Conservation (phyloP, 768 basidiomycete species). For the Psilocybe cyanescens region DNA sequence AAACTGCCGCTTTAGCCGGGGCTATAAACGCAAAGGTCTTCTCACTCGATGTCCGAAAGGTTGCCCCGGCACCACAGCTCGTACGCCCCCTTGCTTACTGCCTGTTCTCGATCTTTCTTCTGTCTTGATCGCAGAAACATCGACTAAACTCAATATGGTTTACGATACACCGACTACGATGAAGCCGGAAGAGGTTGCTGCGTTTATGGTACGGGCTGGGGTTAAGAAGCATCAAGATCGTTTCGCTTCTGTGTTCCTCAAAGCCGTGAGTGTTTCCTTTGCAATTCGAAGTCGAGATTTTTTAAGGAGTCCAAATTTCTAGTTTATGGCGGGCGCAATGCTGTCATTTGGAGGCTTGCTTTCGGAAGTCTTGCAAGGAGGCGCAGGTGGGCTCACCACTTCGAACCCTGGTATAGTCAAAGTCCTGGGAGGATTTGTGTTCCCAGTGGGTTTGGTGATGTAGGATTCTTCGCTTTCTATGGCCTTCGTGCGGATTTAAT, state of each 20-base stretch:
- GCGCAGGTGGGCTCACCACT: conserved; percentile 50
- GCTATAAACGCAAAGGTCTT: conserved; percentile 13
- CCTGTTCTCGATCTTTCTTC: conserved; percentile 6
- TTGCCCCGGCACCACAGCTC: conserved; percentile 5
- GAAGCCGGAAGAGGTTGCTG: conserved; percentile 62
- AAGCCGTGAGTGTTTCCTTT: conserved; percentile 55
- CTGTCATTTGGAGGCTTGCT: conserved; percentile 76
- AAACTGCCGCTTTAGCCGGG: conserved; percentile 1
- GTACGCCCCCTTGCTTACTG: conserved; percentile 7
- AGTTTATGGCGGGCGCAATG: conserved; percentile 75
- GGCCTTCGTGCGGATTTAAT: not conserved
- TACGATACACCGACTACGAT: conserved; percentile 44
- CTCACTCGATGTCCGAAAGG: conserved; percentile 8
- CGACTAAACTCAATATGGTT: conserved; percentile 12
- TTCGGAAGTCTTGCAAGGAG: conserved; percentile 62
- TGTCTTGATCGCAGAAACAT: not conserved
- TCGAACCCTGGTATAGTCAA: conserved; percentile 72
- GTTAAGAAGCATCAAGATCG: conserved; percentile 68
- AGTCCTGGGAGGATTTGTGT: conserved; percentile 67
- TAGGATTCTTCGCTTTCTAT: conserved; percentile 28
- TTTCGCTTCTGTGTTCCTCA: conserved; percentile 62
- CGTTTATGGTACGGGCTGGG: conserved; percentile 56
- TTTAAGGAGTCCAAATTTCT: not conserved
- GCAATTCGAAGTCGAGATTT: not conserved
- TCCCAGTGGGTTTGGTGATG: conserved; percentile 82